phyloP scores from a whole-genome alignment of 805 yeast genomes.

The Kodamaea jinghongensis region DNA sequence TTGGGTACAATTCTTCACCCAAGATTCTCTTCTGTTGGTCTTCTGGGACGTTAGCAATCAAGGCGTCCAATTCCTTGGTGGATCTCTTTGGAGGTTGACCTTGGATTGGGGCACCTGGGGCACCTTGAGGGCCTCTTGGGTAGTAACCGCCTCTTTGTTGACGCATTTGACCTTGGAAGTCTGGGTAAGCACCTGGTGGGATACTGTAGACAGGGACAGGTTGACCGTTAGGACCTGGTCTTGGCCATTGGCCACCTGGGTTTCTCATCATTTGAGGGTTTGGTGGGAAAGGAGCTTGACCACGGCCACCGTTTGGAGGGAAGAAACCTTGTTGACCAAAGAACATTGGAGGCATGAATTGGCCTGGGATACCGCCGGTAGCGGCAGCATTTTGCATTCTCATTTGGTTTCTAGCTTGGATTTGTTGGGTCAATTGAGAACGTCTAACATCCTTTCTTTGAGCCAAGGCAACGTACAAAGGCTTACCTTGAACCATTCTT shows the following conservation, averaged over 20 bases:
- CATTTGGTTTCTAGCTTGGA: constrained; percentile 96
- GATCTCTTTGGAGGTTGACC: constrained; percentile 22
- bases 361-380: constrained; percentile 80
- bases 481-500: constrained; percentile 91
- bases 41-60: constrained; percentile 64
- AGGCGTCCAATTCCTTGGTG: constrained; percentile 57
- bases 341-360: constrained; percentile 83
- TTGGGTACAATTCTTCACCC: constrained; percentile 96
- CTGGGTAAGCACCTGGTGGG: constrained; percentile 72
- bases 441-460: constrained; percentile 98
- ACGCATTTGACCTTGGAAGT: constrained; percentile 44
- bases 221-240: constrained; percentile 80
- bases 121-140: constrained; percentile 41
- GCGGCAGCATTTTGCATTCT: constrained; percentile 97
- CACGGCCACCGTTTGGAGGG: constrained; percentile 81
- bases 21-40: constrained; percentile 95
- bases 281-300: constrained; percentile 71
- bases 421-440: constrained; percentile 94
- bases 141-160: constrained; percentile 63
- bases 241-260: constrained; percentile 65
- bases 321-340: constrained; percentile 83
- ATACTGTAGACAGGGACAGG: constrained; percentile 80
- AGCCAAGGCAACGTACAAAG: constrained; percentile 96
- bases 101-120: constrained; percentile 22
- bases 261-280: constrained; percentile 74